These are phyloP conservation scores for Amaranthus palmeri DNA, from an alignment of 148 eudicot species.

Conservation along the genomic window DNA sequence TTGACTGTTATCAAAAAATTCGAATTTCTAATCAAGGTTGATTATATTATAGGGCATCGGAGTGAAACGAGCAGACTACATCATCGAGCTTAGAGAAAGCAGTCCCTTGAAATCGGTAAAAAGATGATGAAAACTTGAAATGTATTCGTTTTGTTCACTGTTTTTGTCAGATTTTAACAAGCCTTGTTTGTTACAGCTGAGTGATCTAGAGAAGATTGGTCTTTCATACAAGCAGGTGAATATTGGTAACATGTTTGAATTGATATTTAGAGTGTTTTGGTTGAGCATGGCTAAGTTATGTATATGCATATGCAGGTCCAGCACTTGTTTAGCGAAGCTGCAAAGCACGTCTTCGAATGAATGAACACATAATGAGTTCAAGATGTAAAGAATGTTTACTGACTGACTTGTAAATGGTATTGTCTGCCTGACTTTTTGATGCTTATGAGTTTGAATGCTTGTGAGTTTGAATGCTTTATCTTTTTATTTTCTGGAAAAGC, in stretches of 20 bases:
- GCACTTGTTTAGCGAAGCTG: slow-evolving; percentile 59
- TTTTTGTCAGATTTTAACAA: not conserved
- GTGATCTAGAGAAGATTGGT: slow-evolving; percentile 83
- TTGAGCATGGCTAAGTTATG: not conserved
- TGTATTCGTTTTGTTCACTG: not conserved
- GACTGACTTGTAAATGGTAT: not conserved
- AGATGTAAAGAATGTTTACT: slow-evolving; percentile 3
- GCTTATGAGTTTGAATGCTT: no score
- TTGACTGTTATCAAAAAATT: no score
- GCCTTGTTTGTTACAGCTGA: slow-evolving; percentile 42
- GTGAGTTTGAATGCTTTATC: no score
- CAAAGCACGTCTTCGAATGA: slow-evolving; percentile 48
- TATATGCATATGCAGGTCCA: slow-evolving; percentile 38
- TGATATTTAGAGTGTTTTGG: no score
- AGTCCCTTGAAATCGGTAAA: slow-evolving; percentile 79
- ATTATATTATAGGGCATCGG: slow-evolving; percentile 70
- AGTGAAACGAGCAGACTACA: slow-evolving; percentile 66
- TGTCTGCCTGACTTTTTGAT: no score
- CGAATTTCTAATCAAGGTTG: not conserved
- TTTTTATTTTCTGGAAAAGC: no score
- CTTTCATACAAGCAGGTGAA: slow-evolving; percentile 79
- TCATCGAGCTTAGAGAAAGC: slow-evolving; percentile 68
- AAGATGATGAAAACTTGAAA: slow-evolving; percentile 1
- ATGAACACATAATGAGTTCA: not conserved
- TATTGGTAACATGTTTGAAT: not conserved